Evolutionary conservation across 768 basidiomycete species (phyloP).

Genomic region (Mycena amicta): DNA sequence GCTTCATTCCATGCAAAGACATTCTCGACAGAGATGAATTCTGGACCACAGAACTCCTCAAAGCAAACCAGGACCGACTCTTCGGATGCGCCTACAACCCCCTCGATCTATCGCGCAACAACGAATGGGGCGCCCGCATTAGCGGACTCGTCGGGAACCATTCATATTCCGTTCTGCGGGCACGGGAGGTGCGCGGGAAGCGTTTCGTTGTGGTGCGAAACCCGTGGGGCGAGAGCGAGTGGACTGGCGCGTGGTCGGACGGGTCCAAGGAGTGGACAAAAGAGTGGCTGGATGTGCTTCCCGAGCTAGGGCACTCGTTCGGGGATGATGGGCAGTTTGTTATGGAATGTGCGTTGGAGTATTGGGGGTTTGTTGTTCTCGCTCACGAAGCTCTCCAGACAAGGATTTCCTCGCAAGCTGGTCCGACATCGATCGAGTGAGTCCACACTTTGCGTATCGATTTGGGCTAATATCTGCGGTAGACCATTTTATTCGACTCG

Average conservation of each 20-base stretch:
- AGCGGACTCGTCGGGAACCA: conserved; percentile 45
- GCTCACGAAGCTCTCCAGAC: conserved; percentile 33
- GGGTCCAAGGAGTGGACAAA: conserved; percentile 59
- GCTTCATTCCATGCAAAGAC: conserved; percentile 36
- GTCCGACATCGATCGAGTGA: conserved; percentile 45
- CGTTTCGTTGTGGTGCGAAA: conserved; percentile 55
- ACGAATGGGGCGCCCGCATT: conserved; percentile 27
- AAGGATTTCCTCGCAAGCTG: conserved; percentile 49
- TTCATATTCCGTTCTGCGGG: conserved; percentile 54
- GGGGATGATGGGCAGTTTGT: conserved; percentile 57
- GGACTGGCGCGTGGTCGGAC: conserved; percentile 58
- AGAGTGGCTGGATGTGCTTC: conserved; percentile 50
- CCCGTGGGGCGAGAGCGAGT: conserved; percentile 54
- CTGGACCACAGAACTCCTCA: conserved; percentile 51
- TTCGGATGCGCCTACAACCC: conserved; percentile 49
- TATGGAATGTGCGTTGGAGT: conserved; percentile 48
- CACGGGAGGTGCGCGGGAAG: conserved; percentile 49
- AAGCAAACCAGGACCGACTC: conserved; percentile 49
- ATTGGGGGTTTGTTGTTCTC: neutral
- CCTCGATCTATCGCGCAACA: conserved; percentile 34
- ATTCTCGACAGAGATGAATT: conserved; percentile 53
- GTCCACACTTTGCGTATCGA: neutral
- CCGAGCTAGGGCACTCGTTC: conserved; percentile 47
- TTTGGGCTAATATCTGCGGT: neutral
- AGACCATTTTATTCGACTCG: conserved; percentile 50